Evolutionary conservation across 805 yeast genomes (phyloP), one percentile per base, ranked within the genome.

Genomic region (Sugiyamaella boreocaroliniensis): DNA sequence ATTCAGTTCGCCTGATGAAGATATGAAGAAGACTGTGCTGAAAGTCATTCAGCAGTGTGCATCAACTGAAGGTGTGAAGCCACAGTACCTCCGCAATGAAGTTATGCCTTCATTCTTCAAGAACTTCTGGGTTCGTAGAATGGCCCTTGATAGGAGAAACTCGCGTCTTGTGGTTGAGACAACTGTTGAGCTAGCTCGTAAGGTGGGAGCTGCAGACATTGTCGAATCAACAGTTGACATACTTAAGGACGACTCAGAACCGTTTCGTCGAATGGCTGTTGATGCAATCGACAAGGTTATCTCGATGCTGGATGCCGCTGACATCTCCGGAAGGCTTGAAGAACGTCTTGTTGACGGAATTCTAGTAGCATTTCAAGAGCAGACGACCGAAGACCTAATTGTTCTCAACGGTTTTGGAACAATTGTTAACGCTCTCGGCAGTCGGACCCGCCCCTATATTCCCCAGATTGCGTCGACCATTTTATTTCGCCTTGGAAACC

Each of bases 181-280:
- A 0, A 83, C 96, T 0, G 76, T 77, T 15, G 77, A 77, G 1
- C 63, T 93, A 14, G 80, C 96, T 0, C 71, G 76, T 45, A 84
- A 81, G 60, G 78, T 85, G 32, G 95, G 95, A 8, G 78, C 79
- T 18, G 68, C 81, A 1, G 77, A 71, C 40, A 73, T 86, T 12
- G 69, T 89, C 14, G 85, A 80, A 22, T 68, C 75, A 8, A 66
- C 88, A 16, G 70, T 86, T 1, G 68, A 68, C 1, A 79, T 76
- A 1, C 69, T 95, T 53, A 86, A 86, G 61, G 97, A 92, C 67
- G 89, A 84, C 52, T 82, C 93, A 7, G 96, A 89, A 63, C 80
- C 85, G 0, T 81, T 85, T 54, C 74, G 97, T 52, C 75, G 73
- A 54, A 84, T 92, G 95, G 82, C 89, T 0, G 80, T 86, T 6